Evolutionary conservation across 2,329 filamentous ascomycete genomes (phyloP).

Genomic region (Calonectria pteridis): DNA sequence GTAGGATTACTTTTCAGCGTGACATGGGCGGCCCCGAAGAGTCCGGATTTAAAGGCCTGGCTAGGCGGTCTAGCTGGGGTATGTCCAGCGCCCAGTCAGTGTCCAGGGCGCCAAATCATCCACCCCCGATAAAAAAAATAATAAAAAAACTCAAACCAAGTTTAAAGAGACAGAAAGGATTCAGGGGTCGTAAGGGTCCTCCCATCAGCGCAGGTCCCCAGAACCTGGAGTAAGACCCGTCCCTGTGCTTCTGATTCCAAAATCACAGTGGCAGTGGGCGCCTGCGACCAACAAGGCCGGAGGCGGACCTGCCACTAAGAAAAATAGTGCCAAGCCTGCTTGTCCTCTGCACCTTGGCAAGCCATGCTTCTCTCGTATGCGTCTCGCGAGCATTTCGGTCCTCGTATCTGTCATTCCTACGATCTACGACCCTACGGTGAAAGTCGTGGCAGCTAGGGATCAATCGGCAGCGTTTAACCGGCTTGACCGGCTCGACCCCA

Average conservation of each 20-base stretch:
- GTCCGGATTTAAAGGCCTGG: constrained; percentile 15
- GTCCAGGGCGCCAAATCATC: neutral
- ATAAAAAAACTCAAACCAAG: neutral
- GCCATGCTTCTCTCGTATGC: constrained; percentile 9
- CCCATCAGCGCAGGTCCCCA: neutral
- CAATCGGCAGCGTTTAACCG: constrained; percentile 14
- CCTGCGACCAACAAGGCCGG: neutral
- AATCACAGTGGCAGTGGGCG: constrained; percentile 16
- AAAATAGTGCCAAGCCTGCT: constrained; percentile 5
- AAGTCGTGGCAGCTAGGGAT: constrained; percentile 10
- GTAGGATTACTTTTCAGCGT: constrained; percentile 18
- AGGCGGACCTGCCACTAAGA: constrained; percentile 11
- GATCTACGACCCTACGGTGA: neutral
- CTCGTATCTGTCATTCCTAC: neutral
- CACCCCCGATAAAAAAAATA: neutral
- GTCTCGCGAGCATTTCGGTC: neutral
- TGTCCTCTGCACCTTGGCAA: constrained; percentile 9
- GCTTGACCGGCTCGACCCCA: constrained; percentile 18
- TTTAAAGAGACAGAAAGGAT: constrained; percentile 7
- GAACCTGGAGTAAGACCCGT: constrained; percentile 22
- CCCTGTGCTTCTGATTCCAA: constrained; percentile 22
- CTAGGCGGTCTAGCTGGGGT: neutral
- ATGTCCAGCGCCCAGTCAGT: neutral
- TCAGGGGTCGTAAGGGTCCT: constrained; percentile 19
- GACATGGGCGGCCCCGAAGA: constrained; percentile 16